Conservation (phyloP, 768 basidiomycete genomes). For the Leucocoprinus birnbaumii region DNA sequence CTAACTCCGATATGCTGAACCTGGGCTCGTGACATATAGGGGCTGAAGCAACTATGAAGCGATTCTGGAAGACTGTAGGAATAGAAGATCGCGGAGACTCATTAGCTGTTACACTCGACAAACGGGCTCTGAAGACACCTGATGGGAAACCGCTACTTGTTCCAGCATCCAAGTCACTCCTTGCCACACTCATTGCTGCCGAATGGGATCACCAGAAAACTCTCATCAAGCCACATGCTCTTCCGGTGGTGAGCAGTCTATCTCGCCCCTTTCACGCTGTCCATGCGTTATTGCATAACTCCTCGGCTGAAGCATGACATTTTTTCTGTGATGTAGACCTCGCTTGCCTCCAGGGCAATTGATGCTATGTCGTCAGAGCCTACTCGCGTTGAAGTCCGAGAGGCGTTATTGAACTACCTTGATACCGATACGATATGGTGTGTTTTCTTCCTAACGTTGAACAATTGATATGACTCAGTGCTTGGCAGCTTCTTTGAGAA, state of each 20-base stretch:
- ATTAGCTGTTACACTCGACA: constrained; percentile 73
- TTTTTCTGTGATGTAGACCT: constrained; percentile 58
- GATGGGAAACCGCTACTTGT: constrained; percentile 72
- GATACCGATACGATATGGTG: constrained; percentile 96
- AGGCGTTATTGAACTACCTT: constrained; percentile 75
- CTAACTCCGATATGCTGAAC: no score
- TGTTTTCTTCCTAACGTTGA: constrained; percentile 14
- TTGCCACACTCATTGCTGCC: constrained; percentile 84
- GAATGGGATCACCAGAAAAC: constrained; percentile 96
- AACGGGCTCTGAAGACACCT: constrained; percentile 85
- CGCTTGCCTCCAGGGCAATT: constrained; percentile 84
- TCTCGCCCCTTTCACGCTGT: not conserved
- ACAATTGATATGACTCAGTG: constrained; percentile 9
- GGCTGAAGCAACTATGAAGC: constrained; percentile 79
- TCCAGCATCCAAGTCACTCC: constrained; percentile 64
- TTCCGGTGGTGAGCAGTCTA: constrained; percentile 71
- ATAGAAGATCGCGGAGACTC: constrained; percentile 56
- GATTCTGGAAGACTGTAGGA: constrained; percentile 95
- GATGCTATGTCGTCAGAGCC: constrained; percentile 65
- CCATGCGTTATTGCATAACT: not conserved
- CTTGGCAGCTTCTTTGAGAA: constrained; percentile 79
- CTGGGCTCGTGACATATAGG: constrained; percentile 39
- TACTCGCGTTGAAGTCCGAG: constrained; percentile 59
- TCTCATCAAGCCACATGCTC: constrained; percentile 82
- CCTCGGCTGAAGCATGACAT: not conserved